Evolutionary conservation across 2,329 filamentous ascomycete species (phyloP).

Genomic region (Ophiostoma ips): DNA sequence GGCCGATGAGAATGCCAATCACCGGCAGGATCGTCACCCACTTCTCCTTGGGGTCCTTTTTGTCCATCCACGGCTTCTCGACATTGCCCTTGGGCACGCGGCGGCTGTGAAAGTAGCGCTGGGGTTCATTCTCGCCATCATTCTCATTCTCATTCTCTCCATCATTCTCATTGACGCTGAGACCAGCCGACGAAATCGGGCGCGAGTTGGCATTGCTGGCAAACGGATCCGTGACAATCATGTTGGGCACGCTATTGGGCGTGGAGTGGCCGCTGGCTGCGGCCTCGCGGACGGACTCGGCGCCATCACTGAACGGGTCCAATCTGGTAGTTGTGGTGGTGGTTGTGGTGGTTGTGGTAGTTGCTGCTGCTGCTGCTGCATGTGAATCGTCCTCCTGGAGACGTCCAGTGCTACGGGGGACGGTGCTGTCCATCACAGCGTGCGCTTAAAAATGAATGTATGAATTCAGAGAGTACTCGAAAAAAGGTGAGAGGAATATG

Average conservation of each 20-base stretch:
- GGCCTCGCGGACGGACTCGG: slow-evolving; percentile 18
- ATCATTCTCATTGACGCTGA: slow-evolving; percentile 26
- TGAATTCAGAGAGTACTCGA: neutral
- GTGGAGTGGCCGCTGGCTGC: slow-evolving; percentile 6
- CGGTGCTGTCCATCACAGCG: neutral
- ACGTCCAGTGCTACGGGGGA: neutral
- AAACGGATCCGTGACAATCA: slow-evolving; percentile 29
- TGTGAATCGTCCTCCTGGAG: neutral
- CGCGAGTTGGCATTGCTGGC: slow-evolving; percentile 28
- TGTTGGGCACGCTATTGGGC: slow-evolving; percentile 16
- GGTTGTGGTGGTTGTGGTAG: neutral
- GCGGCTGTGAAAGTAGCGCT: slow-evolving; percentile 59
- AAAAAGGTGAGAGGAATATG: too few species aligned
- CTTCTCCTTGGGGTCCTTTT: slow-evolving; percentile 61
- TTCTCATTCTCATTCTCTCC: too few species aligned
- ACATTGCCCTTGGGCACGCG: slow-evolving; percentile 58
- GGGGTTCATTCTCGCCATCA: slow-evolving; percentile 25
- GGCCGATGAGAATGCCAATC: slow-evolving; percentile 53
- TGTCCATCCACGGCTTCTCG: slow-evolving; percentile 60
- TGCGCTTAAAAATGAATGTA: neutral
- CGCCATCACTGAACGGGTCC: slow-evolving; percentile 28
- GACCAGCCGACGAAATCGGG: slow-evolving; percentile 21
- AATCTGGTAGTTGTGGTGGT: slow-evolving; percentile 10
- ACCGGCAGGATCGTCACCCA: slow-evolving; percentile 74
- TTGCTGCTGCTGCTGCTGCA: neutral